Percentiles rank a stretch among this genome's conserved stretches.
These are phyloP conservation scores for Trypanosomatidae sp. DNA, from an alignment of 208 protist genomes.

Conservation along the genomic window DNA sequence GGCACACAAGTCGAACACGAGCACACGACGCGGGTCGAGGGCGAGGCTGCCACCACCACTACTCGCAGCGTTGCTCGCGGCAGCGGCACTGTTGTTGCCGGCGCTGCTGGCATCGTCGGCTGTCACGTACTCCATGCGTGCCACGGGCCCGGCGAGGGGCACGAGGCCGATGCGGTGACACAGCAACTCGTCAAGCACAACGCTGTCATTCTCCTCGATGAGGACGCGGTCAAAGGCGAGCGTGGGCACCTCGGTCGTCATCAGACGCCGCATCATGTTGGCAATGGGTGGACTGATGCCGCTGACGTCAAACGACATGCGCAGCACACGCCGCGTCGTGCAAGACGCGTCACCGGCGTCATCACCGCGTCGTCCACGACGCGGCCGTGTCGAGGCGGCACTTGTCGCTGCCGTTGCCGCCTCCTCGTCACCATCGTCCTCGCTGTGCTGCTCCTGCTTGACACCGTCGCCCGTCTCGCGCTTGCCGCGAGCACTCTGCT, in stretches of 20 bases:
- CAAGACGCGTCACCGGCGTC: constrained; percentile 5
- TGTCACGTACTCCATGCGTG: constrained; percentile 77
- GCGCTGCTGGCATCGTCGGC: constrained; percentile 16
- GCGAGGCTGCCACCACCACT: constrained; percentile 24
- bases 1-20: constrained; percentile 76
- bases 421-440: constrained; percentile 21
- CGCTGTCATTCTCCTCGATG: constrained; percentile 96
- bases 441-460: constrained; percentile 8
- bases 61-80: too few species aligned
- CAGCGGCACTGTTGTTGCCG: too few species aligned
- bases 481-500: constrained; percentile 5
- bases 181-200: constrained; percentile 96
- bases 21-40: constrained; percentile 54
- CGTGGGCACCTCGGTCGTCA: constrained; percentile 96
- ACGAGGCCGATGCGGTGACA: constrained; percentile 96
- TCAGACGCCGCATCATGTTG: constrained; percentile 95
- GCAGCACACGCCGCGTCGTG: constrained; percentile 61
- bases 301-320: constrained; percentile 73
- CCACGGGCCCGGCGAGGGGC: constrained; percentile 94
- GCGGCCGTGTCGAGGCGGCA: background rate
- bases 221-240: constrained; percentile 97
- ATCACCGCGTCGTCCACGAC: constrained; percentile 1
- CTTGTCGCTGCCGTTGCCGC: constrained; percentile 3
- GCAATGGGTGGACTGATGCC: constrained; percentile 85
- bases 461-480: background rate